Evolutionary conservation across 192 early-diverging fungal genomes (phyloP).

Genomic region (Phycomyces nitens): DNA sequence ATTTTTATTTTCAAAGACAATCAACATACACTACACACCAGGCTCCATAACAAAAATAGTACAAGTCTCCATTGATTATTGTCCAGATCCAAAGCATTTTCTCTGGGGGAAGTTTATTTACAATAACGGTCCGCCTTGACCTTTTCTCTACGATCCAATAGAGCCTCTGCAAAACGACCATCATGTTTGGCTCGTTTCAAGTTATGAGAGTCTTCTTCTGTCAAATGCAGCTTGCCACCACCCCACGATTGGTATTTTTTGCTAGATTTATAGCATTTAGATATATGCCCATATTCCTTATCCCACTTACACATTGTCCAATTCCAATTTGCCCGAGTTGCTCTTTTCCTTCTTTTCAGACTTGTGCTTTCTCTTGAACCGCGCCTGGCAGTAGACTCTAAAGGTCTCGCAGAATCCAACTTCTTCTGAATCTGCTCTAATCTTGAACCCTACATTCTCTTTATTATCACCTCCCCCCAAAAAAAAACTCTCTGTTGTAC

Average conservation of each 20-base stretch:
- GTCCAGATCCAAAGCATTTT: too few species aligned
- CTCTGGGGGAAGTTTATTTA: slow-evolving; percentile 45
- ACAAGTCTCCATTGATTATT: too few species aligned
- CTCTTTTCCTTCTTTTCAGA: slow-evolving; percentile 45
- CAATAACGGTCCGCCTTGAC: slow-evolving; percentile 82
- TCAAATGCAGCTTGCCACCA: slow-evolving; percentile 53
- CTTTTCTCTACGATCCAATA: slow-evolving; percentile 77
- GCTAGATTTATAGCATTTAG: slow-evolving; percentile 31
- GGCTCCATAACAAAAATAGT: too few species aligned
- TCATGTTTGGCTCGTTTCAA: slow-evolving; percentile 66
- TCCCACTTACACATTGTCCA: slow-evolving; percentile 62
- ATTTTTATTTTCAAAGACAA: background rate
- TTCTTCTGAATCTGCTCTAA: slow-evolving; percentile 67
- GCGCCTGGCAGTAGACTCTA: slow-evolving; percentile 65
- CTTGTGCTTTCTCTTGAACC: slow-evolving; percentile 56
- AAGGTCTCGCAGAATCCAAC: slow-evolving; percentile 75
- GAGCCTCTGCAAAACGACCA: slow-evolving; percentile 68
- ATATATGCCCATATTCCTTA: background rate
- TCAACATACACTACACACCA: too few species aligned
- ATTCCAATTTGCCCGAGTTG: slow-evolving; percentile 53
- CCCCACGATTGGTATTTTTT: slow-evolving; percentile 78
- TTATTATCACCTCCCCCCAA: slow-evolving; percentile 1
- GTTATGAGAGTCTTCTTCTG: slow-evolving; percentile 48
- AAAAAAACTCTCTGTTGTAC: too few species aligned
- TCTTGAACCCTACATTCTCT: slow-evolving; percentile 33